Conservation (phyloP, 768 basidiomycete genomes). For the Tulasnella sp. region DNA sequence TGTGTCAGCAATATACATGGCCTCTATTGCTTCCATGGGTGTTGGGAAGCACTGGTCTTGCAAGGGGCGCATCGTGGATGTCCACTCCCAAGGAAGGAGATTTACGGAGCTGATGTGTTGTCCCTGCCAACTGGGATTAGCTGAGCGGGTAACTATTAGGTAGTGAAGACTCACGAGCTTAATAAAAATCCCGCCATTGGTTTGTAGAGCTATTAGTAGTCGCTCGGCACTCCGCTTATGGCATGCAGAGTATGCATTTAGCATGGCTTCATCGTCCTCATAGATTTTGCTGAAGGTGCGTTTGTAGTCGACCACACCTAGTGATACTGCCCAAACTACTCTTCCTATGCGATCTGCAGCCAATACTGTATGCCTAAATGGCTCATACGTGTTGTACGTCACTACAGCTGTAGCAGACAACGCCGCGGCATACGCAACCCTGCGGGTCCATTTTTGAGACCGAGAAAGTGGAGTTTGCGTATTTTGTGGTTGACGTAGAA, state of each 20-base stretch:
- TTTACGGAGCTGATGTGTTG: conserved; percentile 64
- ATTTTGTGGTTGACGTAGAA: background rate
- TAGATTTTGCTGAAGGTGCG: conserved; percentile 44
- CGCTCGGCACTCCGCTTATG: conserved; percentile 72
- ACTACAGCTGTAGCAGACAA: background rate
- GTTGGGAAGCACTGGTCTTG: conserved; percentile 94
- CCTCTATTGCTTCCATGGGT: conserved; percentile 59
- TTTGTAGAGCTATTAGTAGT: conserved; percentile 68
- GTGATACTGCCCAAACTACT: conserved; percentile 35
- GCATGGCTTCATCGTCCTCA: conserved; percentile 36
- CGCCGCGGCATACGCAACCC: background rate
- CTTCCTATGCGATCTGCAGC: conserved; percentile 29
- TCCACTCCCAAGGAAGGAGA: conserved; percentile 54
- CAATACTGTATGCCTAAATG: conserved; percentile 61
- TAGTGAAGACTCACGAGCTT: conserved; percentile 34
- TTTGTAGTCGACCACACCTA: conserved; percentile 61
- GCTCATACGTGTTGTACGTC: conserved; percentile 53
- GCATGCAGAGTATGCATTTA: conserved; percentile 55
- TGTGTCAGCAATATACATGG: conserved; percentile 67
- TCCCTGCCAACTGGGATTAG: conserved; percentile 33
- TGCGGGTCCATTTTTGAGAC: conserved; percentile 9
- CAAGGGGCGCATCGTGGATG: conserved; percentile 40
- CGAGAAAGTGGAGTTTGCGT: background rate
- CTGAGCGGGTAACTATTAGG: background rate
- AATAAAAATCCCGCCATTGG: conserved; percentile 84